phyloP scores from a whole-genome alignment of 164 flowering plant species.

The Cinnamomum micranthum region DNA sequence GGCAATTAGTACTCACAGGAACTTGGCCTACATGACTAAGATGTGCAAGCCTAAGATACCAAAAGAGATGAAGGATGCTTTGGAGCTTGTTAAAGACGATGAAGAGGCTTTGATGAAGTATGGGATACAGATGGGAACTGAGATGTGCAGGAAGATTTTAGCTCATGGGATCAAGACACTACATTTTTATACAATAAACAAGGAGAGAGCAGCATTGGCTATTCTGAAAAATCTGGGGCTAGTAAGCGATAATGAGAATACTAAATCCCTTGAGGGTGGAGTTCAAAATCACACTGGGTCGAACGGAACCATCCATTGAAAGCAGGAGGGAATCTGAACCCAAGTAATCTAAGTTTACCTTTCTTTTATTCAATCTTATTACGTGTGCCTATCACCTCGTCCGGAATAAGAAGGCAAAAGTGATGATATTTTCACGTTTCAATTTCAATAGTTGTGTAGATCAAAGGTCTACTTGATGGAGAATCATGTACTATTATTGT shows the following conservation, averaged over 20 bases:
- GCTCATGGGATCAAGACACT: conserved; percentile 3
- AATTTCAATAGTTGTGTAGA: no score
- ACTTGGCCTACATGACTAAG: background rate
- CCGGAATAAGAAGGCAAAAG: no score
- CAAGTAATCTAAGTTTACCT: no score
- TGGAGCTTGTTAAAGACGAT: conserved; percentile 8
- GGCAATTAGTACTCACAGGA: background rate
- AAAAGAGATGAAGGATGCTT: conserved; percentile 4
- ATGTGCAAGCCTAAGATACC: conserved; percentile 4
- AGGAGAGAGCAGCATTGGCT: conserved; percentile 3
- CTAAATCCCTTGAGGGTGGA: background rate
- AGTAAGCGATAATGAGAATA: background rate
- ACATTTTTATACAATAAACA: conserved; percentile 8
- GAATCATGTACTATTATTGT: no score
- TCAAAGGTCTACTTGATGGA: no score
- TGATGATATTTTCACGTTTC: no score
- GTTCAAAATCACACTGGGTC: background rate
- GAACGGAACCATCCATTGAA: no score
- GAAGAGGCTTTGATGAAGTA: conserved; percentile 6
- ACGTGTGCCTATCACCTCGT: no score
- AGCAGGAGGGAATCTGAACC: no score
- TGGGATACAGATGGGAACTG: conserved; percentile 3
- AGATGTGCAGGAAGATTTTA: conserved; percentile 5
- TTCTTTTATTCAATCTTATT: no score
- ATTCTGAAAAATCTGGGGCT: conserved; percentile 5